These are phyloP conservation scores for Suillus clintonianus DNA, from an alignment of 768 basidiomycete species.

Conservation along the genomic window DNA sequence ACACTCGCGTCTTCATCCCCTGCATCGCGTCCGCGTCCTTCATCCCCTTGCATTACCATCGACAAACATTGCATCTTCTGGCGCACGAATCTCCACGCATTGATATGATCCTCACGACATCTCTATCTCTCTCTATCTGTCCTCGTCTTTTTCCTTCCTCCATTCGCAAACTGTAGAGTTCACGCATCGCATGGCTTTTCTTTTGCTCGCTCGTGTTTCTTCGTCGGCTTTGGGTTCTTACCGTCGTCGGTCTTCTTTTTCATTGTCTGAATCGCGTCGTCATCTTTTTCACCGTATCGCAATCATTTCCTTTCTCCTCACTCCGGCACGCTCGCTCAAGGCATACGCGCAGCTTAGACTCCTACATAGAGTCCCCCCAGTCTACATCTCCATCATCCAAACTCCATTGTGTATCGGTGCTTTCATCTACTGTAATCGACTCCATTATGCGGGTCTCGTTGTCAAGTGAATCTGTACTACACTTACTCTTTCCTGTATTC, in stretches of 20 bases:
- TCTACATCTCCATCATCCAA: background rate
- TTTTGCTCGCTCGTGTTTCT: background rate
- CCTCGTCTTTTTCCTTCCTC: background rate
- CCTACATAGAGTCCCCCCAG: background rate
- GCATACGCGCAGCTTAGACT: background rate
- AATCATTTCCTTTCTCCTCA: background rate
- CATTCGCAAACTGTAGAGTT: slow-evolving; percentile 1
- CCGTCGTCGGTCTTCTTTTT: background rate
- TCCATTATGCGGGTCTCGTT: background rate
- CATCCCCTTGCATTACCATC: too few relatives aligned
- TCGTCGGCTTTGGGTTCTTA: background rate
- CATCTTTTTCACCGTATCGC: background rate
- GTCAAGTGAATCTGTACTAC: background rate
- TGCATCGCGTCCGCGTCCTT: too few relatives aligned
- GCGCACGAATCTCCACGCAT: background rate
- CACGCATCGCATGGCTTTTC: background rate
- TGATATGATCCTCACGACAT: background rate
- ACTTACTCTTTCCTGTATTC: background rate
- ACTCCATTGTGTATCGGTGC: background rate
- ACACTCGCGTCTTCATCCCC: too few relatives aligned
- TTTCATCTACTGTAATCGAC: background rate
- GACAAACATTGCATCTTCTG: background rate
- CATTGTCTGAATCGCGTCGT: background rate
- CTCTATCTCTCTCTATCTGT: background rate
- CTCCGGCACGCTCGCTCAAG: background rate